Percentiles rank a stretch among this genome's conserved stretches.
Conservation (phyloP, 2,329 filamentous ascomycete genomes). For the Cladosporium sp. region DNA sequence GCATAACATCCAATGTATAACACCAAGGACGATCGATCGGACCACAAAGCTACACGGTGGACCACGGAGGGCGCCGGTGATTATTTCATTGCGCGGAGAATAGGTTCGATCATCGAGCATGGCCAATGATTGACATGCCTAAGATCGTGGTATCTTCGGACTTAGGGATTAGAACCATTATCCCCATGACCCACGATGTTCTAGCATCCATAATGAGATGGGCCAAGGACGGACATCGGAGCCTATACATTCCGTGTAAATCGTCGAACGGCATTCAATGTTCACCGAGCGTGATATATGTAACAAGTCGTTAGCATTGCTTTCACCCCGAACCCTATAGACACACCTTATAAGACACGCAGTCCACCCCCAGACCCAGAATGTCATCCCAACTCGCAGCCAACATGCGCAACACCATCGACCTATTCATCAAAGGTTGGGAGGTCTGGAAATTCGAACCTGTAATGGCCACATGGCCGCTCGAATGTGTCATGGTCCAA, state of each 20-base stretch:
- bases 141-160: neutral
- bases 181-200: neutral
- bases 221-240: neutral
- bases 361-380: neutral
- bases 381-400: conserved; percentile 6
- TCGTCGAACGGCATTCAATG: neutral
- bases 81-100: neutral
- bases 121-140: neutral
- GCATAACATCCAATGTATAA: conserved; percentile 18
- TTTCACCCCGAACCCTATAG: neutral
- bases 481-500: conserved; percentile 14
- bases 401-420: conserved; percentile 12
- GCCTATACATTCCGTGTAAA: neutral
- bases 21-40: neutral
- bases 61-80: neutral
- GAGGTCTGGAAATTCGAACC: conserved; percentile 12
- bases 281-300: neutral
- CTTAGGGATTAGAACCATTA: neutral
- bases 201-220: neutral
- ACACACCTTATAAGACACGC: neutral
- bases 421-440: conserved; percentile 8
- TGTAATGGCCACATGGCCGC: conserved; percentile 12
- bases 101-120: neutral
- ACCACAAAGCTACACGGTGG: neutral
- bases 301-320: neutral